Evolutionary conservation across 371 early-diverging fungal species (phyloP), one percentile per base, ranked within the genome.

Genomic region (Haplosporangium sp.): DNA sequence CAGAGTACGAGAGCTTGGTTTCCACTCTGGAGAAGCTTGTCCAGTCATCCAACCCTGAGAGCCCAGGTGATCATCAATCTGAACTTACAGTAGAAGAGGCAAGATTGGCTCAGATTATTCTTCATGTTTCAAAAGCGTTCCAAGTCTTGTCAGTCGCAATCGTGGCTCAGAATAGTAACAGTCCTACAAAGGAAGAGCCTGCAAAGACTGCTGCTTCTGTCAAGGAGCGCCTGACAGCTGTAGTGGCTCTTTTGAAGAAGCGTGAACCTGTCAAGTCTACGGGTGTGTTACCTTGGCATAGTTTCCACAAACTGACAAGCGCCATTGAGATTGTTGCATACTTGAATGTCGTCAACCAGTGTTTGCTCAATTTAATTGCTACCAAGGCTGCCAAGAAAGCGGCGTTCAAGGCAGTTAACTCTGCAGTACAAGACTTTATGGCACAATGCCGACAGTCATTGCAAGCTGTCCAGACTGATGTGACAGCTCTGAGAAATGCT

Each of bases 341-440:
- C 53, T 44, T 81, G 44, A 81, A 81, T 47, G 66, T 81, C 13
- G 47, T 44, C 37, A 75, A 81, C 60, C 75, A 81, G 60, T 71
- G 72, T 45, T 15, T 81, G 53, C 61, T 52, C 20, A 74, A 81
- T 69, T 34, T 81, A 63, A 63, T 81, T 47, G 11, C 69, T 13
- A 75, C 71, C 45, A 81, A 81, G 66, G 68, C 82, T 7, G 50
- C 57, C 66, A 81, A 81, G 69, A 81, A 81, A 65, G 61, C 69
- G 17, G 60, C 56, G 3, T 81, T 75, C 82, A 81, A 81, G 63
- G 58, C 63, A 9, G 62, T 61, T 13, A 65, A 53, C 39, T 50
- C 44, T 15, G 66, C 65, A 1, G 39, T 81, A 10, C 71, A 81
- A 58, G 82, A 81, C 11, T 81, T 81, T 35, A 81, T 75, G 82